Conservation (phyloP, 768 basidiomycete species). For the Russula earlei region DNA sequence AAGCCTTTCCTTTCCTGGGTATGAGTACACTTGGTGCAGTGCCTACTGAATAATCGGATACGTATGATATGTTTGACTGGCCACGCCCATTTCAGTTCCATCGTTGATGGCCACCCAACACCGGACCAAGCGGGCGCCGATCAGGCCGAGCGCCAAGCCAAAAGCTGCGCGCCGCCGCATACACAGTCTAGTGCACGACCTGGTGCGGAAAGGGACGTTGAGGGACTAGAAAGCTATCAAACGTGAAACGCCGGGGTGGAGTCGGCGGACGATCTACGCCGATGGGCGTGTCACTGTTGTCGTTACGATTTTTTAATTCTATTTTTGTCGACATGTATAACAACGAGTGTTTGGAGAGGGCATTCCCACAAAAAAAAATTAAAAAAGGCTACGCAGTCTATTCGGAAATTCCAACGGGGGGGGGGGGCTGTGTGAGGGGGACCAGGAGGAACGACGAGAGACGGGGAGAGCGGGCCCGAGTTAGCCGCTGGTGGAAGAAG, state of each 20-base stretch:
- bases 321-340: not conserved
- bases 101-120: not conserved
- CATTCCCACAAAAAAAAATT: not conserved
- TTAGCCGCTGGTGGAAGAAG: not conserved
- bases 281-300: not conserved
- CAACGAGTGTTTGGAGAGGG: too few species aligned
- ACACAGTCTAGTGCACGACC: not conserved
- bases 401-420: slow-evolving; percentile 5
- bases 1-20: not conserved
- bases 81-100: not conserved
- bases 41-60: slow-evolving; percentile 1
- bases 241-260: slow-evolving; percentile 7
- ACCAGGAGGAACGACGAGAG: not conserved
- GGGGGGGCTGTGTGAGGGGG: slow-evolving; percentile 1
- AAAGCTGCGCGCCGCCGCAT: not conserved
- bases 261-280: not conserved
- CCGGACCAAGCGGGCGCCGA: not conserved
- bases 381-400: not conserved
- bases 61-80: not conserved
- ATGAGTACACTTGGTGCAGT: not conserved
- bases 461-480: not conserved
- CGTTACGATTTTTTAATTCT: not conserved
- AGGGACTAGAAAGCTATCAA: not conserved
- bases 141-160: not conserved
- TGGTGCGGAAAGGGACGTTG: not conserved